A percentile compares a stretch with the other conserved stretches of the same genome.
Evolutionary conservation across 2,329 filamentous ascomycete species (phyloP).

Genomic region (Botrytis galanthina): DNA sequence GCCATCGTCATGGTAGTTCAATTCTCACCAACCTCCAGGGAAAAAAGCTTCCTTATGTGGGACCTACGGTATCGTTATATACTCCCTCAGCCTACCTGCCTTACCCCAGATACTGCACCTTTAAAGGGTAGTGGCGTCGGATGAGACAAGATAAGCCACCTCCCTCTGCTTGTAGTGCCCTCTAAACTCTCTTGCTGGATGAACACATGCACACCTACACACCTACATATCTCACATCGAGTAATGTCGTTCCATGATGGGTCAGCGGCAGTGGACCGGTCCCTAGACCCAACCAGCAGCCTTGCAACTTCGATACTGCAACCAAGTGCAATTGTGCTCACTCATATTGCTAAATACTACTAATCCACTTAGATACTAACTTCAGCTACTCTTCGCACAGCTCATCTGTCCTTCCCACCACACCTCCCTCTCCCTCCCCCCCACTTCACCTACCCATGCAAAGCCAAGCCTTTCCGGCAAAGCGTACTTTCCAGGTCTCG

Average conservation of each 20-base stretch:
- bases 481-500: slow-evolving; percentile 33
- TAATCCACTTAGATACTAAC: slow-evolving; percentile 3
- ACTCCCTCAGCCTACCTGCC: slow-evolving; percentile 27
- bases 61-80: slow-evolving; percentile 29
- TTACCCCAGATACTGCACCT: slow-evolving; percentile 35
- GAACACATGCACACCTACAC: slow-evolving; percentile 30
- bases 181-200: slow-evolving; percentile 29
- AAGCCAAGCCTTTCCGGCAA: slow-evolving; percentile 31
- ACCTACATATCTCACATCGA: slow-evolving; percentile 4
- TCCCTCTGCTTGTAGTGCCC: slow-evolving; percentile 28
- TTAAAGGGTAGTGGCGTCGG: slow-evolving; percentile 31
- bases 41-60: slow-evolving; percentile 13
- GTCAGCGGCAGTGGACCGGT: slow-evolving; percentile 18
- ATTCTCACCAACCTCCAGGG: not conserved
- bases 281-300: slow-evolving; percentile 16
- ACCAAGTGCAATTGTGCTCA: slow-evolving; percentile 17
- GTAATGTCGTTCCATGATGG: slow-evolving; percentile 27
- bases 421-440: not conserved
- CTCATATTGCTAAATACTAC: slow-evolving; percentile 5
- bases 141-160: slow-evolving; percentile 38
- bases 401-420: slow-evolving; percentile 10
- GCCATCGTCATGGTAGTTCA: slow-evolving; percentile 3
- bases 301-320: slow-evolving; percentile 26
- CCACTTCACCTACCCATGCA: slow-evolving; percentile 20
- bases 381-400: slow-evolving; percentile 21